Evolutionary conservation across 2,329 filamentous ascomycete species (phyloP).

Genomic region (Nannizzia gypsea): DNA sequence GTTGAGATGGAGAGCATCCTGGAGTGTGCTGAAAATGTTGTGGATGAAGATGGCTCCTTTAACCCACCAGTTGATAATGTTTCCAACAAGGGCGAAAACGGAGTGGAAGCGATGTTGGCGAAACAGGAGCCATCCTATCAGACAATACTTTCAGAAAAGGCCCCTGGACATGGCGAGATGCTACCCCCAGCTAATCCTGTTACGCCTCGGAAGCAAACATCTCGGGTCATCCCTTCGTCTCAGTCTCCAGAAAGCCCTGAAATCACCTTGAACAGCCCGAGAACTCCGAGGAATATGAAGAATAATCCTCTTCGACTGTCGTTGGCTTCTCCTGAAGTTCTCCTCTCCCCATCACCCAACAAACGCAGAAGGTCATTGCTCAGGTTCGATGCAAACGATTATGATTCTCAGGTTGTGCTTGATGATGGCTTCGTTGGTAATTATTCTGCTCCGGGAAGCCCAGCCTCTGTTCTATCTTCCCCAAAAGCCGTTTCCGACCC

Average conservation of each 20-base stretch:
- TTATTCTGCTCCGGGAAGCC: background rate
- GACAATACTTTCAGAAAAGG: background rate
- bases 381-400: background rate
- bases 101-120: no score
- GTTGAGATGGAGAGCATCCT: slow-evolving; percentile 6
- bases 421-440: background rate
- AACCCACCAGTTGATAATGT: background rate
- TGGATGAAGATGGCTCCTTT: background rate
- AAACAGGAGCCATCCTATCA: background rate
- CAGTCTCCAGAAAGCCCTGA: slow-evolving; percentile 34
- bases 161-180: background rate
- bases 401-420: background rate
- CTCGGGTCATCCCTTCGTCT: slow-evolving; percentile 30
- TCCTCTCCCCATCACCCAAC: background rate
- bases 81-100: background rate
- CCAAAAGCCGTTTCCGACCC: background rate
- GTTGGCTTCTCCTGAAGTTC: background rate
- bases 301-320: background rate
- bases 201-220: slow-evolving; percentile 26
- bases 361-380: background rate
- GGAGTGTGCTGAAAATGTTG: slow-evolving; percentile 6
- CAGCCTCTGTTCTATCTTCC: slow-evolving; percentile 1
- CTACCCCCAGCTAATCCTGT: slow-evolving; percentile 9
- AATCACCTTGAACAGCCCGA: slow-evolving; percentile 15
- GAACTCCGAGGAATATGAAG: background rate